phyloP scores from a whole-genome alignment of 805 yeast genomes.

The Candida sphagnicola region DNA sequence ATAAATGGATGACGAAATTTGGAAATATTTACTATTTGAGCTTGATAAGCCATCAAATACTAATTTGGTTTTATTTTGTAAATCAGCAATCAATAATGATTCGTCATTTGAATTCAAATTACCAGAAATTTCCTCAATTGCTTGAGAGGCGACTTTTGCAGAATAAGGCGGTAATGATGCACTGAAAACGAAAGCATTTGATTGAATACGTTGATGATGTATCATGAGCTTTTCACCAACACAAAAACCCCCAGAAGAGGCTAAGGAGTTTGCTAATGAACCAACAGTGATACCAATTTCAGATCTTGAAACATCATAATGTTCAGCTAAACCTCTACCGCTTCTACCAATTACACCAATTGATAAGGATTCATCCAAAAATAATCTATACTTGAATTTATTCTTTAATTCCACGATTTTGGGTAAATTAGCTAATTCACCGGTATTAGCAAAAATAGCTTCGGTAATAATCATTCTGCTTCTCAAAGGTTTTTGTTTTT shows the following conservation, averaged over 20 bases:
- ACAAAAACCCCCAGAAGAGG: constrained; percentile 91
- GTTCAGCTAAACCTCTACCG: constrained; percentile 86
- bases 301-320: constrained; percentile 58
- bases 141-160: constrained; percentile 60
- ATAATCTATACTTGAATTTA: constrained; percentile 78
- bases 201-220: constrained; percentile 87
- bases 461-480: constrained; percentile 91
- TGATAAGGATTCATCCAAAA: constrained; percentile 84
- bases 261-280: constrained; percentile 75
- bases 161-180: constrained; percentile 93
- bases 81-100: constrained; percentile 26
- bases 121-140: constrained; percentile 46
- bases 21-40: constrained; percentile 35
- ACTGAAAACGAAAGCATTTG: constrained; percentile 86
- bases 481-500: constrained; percentile 69
- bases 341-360: constrained; percentile 80
- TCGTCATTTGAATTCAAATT: constrained; percentile 28
- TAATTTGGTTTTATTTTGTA: constrained; percentile 38
- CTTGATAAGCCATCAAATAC: constrained; percentile 42
- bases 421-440: constrained; percentile 73
- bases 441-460: constrained; percentile 77
- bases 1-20: constrained; percentile 50
- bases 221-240: constrained; percentile 82
- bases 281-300: constrained; percentile 86
- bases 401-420: constrained; percentile 69